Evolutionary conservation across 495 filamentous ascomycete species (phyloP), one percentile per base, ranked within the genome.

Genomic region (Podospora didyma): DNA sequence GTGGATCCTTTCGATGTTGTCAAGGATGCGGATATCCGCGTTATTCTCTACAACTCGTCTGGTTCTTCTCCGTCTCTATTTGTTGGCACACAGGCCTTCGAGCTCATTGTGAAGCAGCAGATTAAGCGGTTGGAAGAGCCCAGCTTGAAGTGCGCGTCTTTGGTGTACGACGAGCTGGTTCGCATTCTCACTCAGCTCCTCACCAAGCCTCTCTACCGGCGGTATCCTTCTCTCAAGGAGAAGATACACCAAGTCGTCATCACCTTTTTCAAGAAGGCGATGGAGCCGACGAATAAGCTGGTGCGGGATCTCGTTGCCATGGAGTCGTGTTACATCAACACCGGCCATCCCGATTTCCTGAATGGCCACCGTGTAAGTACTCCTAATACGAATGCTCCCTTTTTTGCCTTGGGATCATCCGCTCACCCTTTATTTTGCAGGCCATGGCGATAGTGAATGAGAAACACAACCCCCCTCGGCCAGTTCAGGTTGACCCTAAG

Each of bases 361-460:
- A 97, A 96, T 66, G 95, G 95, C 35, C 91, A 96, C 71, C 84
- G 89, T 58, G 84, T 87, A 80, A 73, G 79, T 75, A n/a, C 21
- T 14, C 16, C 21, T 53, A 28, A 16, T 41, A n/a, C 5, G 7
- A 22, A 6, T 35, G 50, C 24, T 42, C 26, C 9, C 9, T 31
- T 31, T 41, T 23, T 58, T 14, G 6, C n/a, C 39, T 16, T 41
- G 23, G n/a, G n/a, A n/a, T n/a, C n/a, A n/a, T n/a, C n/a, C n/a
- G 41, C 42, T 44, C 16, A 60, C 54, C 41, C 26, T 19, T 1
- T 9, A n/a, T n/a, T 23, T 61, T 49, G 22, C 58, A 89, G 83
- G 93, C 94, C 19, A 99, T 99, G 95, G 88, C 94, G 28, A 91
- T 97, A 47, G 91, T 99, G 56, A 90, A 97, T 68, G 95, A 99